Conservation (phyloP, 371 early-diverging fungal genomes). For the Mucor sp. region DNA sequence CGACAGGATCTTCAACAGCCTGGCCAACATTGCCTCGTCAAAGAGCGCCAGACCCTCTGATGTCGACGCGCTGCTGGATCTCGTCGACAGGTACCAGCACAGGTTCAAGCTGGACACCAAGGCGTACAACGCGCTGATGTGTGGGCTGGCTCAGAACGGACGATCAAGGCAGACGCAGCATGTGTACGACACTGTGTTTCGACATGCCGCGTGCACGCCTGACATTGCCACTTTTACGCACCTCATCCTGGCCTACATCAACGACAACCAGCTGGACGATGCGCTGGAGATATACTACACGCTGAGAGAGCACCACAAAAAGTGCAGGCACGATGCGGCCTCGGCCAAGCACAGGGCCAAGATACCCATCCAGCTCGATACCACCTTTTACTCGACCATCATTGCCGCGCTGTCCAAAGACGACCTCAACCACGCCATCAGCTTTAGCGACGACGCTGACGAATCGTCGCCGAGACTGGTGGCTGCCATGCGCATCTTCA, state of each 20-base stretch:
- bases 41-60: not conserved
- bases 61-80: not conserved
- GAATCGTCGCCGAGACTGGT: slow-evolving; percentile 9
- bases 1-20: slow-evolving; percentile 33
- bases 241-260: slow-evolving; percentile 32
- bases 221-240: slow-evolving; percentile 33
- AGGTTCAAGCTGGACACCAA: slow-evolving; percentile 9
- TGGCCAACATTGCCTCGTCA: slow-evolving; percentile 30
- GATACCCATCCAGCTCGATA: slow-evolving; percentile 19
- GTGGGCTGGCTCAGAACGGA: slow-evolving; percentile 22
- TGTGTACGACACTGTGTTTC: slow-evolving; percentile 17
- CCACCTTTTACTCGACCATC: slow-evolving; percentile 30
- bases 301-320: slow-evolving; percentile 26
- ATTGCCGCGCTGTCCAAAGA: slow-evolving; percentile 16
- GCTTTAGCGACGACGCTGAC: not conserved
- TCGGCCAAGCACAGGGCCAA: not conserved
- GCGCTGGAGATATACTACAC: slow-evolving; percentile 31
- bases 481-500: slow-evolving; percentile 28
- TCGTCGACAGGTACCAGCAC: not conserved
- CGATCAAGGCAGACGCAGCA: slow-evolving; percentile 18
- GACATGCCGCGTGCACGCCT: slow-evolving; percentile 6
- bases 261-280: slow-evolving; percentile 21
- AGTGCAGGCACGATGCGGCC: not conserved
- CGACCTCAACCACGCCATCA: not conserved
- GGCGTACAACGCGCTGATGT: slow-evolving; percentile 27